phyloP scores from a whole-genome alignment of 441 rosid species.

The Viola pubescens region DNA sequence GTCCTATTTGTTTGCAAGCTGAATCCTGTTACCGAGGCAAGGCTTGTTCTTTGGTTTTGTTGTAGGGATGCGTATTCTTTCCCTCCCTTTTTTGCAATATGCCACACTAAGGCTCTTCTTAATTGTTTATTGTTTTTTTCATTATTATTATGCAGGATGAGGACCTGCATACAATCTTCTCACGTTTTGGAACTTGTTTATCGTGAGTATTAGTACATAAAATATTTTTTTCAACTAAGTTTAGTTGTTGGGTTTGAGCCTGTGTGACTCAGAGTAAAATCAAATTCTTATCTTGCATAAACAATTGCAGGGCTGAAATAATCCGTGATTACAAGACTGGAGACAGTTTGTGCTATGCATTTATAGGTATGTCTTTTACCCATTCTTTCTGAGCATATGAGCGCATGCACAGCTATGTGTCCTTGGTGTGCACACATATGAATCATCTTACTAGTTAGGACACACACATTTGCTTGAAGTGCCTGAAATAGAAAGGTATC shows the following conservation, averaged over 20 bases:
- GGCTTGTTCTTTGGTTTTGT: constrained; percentile 20
- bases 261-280: background rate
- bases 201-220: constrained; percentile 42
- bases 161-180: constrained; percentile 93
- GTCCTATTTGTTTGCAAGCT: constrained; percentile 96
- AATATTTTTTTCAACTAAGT: no score
- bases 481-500: background rate
- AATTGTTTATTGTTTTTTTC: constrained; percentile 7
- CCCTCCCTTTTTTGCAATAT: constrained; percentile 3
- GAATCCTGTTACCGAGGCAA: constrained; percentile 95
- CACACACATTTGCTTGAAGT: constrained; percentile 7
- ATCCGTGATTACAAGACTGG: constrained; percentile 97
- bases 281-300: constrained; percentile 11
- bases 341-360: constrained; percentile 93
- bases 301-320: constrained; percentile 69
- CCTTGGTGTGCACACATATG: background rate
- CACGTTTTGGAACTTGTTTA: constrained; percentile 86
- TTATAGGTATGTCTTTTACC: constrained; percentile 53
- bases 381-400: background rate
- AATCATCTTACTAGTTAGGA: constrained; percentile 1
- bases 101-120: constrained; percentile 4
- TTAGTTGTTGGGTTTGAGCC: background rate
- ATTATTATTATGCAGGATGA: constrained; percentile 59
- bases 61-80: background rate
- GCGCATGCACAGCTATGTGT: background rate